Conservation (phyloP, 1,284 basidiomycete species). For the Tylopilus orsonianus region DNA sequence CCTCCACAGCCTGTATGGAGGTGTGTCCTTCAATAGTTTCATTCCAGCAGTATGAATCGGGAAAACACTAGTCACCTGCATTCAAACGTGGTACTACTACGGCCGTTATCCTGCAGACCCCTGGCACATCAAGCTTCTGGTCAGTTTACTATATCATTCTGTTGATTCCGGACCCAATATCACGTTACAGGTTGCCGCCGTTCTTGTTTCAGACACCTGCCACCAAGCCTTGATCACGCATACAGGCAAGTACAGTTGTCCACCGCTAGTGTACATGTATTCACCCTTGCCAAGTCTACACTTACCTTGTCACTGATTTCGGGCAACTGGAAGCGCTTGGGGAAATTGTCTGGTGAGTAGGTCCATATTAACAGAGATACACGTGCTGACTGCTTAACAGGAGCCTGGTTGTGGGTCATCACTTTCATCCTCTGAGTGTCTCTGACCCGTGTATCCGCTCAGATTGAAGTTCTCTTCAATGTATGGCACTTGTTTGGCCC, state of each 20-base stretch:
- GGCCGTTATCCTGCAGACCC: conserved; percentile 46
- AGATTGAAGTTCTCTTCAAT: conserved; percentile 44
- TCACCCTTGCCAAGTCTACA: conserved; percentile 44
- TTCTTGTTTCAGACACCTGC: conserved; percentile 52
- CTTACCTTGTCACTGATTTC: conserved; percentile 40
- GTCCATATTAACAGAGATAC: not conserved
- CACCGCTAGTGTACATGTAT: not conserved
- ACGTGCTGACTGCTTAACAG: conserved; percentile 28
- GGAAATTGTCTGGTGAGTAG: conserved; percentile 47
- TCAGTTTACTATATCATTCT: conserved; percentile 22
- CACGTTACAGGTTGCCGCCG: conserved; percentile 44
- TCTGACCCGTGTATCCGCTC: conserved; percentile 3
- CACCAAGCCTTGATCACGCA: conserved; percentile 62
- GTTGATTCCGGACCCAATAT: not conserved
- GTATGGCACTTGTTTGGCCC: conserved; percentile 9
- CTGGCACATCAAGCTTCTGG: conserved; percentile 49
- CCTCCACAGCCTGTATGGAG: conserved; percentile 49
- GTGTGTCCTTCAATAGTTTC: conserved; percentile 33
- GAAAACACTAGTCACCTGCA: conserved; percentile 46
- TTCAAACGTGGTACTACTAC: conserved; percentile 62
- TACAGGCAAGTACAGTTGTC: conserved; percentile 38
- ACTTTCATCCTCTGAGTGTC: not conserved
- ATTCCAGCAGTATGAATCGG: not conserved
- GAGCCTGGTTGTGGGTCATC: conserved; percentile 46
- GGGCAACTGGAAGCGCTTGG: conserved; percentile 32